These are phyloP conservation scores for Lactarius hatsudake DNA, from an alignment of 768 basidiomycete genomes.

Conservation along the genomic window DNA sequence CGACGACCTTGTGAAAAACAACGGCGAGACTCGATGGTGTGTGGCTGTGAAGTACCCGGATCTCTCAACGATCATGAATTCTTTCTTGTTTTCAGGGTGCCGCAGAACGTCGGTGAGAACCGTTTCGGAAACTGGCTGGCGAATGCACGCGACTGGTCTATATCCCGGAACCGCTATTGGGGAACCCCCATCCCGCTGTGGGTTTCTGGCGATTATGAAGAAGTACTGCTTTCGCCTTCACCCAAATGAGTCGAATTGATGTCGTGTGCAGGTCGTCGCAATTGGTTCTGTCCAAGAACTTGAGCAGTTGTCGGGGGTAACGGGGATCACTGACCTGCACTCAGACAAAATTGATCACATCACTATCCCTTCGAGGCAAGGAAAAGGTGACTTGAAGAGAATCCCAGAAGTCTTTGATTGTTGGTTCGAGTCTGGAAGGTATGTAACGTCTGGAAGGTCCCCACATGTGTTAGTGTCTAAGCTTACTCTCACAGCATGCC, in stretches of 20 bases:
- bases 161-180: slow-evolving; percentile 99
- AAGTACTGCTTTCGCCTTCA: slow-evolving; percentile 47
- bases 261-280: slow-evolving; percentile 12
- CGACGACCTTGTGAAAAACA: slow-evolving; percentile 86
- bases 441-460: slow-evolving; percentile 27
- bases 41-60: slow-evolving; percentile 21
- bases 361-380: slow-evolving; percentile 88
- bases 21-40: slow-evolving; percentile 86
- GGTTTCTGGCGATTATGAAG: slow-evolving; percentile 89
- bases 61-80: background rate
- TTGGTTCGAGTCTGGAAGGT: slow-evolving; percentile 99
- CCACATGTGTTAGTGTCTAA: background rate
- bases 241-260: background rate
- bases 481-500: slow-evolving; percentile 76
- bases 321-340: slow-evolving; percentile 85
- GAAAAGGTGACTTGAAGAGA: slow-evolving; percentile 81
- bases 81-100: slow-evolving; percentile 60
- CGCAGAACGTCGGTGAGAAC: slow-evolving; percentile 83
- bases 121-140: slow-evolving; percentile 97
- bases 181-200: slow-evolving; percentile 97
- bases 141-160: slow-evolving; percentile 99
- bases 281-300: slow-evolving; percentile 86
- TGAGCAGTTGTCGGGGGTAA: slow-evolving; percentile 79
- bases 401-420: slow-evolving; percentile 99
- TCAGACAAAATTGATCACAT: slow-evolving; percentile 94